A percentile compares a stretch with the other conserved stretches of the same genome.
phyloP scores from a whole-genome alignment of 2,329 filamentous ascomycete species.

The Cercospora sesami region DNA sequence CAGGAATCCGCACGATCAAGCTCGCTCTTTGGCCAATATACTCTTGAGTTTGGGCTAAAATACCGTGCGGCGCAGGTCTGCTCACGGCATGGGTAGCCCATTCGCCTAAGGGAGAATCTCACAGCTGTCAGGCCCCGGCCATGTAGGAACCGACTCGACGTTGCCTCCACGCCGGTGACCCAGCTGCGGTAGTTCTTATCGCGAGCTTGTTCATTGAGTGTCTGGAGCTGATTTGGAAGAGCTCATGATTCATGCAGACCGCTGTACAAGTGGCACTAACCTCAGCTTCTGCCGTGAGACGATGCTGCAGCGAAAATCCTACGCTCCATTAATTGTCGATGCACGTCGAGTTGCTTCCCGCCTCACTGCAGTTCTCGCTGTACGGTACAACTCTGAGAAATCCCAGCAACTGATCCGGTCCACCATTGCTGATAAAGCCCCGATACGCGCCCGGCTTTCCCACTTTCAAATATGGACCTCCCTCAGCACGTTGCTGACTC shows the following conservation, averaged over 20 bases:
- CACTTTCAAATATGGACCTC: neutral
- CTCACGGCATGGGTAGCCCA: neutral
- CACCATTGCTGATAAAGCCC: neutral
- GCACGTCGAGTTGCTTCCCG: neutral
- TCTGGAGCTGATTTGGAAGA: neutral
- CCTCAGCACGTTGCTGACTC: neutral
- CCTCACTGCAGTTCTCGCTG: neutral
- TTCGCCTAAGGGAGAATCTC: neutral
- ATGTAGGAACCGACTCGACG: neutral
- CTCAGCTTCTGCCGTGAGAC: neutral
- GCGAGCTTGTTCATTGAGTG: neutral
- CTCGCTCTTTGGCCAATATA: neutral
- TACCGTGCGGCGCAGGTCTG: neutral
- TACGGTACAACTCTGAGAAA: neutral
- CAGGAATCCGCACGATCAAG: neutral
- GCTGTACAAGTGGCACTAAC: neutral
- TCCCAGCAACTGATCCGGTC: neutral
- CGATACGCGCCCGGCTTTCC: neutral
- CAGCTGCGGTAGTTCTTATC: neutral
- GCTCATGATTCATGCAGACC: neutral
- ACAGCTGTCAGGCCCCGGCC: neutral
- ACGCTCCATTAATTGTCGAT: no score
- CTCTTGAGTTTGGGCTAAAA: neutral
- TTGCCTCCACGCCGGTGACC: neutral
- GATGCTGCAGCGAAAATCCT: no score